These are phyloP conservation scores for Zygosaccharomyces kombuchaensis DNA, from an alignment of 805 yeast genomes.

Conservation along the genomic window DNA sequence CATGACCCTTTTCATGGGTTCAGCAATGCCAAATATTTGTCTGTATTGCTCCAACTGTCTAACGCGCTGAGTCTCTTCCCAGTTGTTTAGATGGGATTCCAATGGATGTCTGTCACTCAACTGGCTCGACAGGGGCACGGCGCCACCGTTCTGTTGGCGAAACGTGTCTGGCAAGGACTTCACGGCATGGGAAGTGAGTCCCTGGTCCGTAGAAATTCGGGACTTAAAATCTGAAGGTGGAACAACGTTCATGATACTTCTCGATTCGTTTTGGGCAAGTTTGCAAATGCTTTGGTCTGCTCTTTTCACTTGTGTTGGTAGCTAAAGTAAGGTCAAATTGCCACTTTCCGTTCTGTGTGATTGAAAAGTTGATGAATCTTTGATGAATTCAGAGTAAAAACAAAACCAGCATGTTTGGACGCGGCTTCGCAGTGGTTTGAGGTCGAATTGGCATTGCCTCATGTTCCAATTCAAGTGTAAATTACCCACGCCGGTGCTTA, in stretches of 20 bases:
- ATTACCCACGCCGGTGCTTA: constrained; percentile 5
- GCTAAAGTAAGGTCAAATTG: constrained; percentile 1
- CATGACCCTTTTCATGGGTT: constrained; percentile 88
- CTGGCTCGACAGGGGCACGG: constrained; percentile 47
- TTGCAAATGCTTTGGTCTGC: too few relatives aligned
- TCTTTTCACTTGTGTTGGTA: neutral
- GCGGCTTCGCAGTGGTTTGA: neutral
- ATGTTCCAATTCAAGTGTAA: constrained; percentile 10
- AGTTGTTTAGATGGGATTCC: constrained; percentile 65
- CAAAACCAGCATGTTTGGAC: neutral
- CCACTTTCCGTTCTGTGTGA: constrained; percentile 6
- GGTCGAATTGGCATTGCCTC: neutral
- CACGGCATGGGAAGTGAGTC: constrained; percentile 54
- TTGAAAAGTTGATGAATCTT: neutral
- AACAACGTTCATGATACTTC: constrained; percentile 41
- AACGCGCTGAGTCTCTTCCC: constrained; percentile 75
- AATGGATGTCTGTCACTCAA: constrained; percentile 82
- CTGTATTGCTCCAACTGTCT: constrained; percentile 73
- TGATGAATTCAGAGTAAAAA: neutral
- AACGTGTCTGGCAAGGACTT: constrained; percentile 61
- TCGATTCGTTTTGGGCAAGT: neutral
- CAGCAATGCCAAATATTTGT: constrained; percentile 86
- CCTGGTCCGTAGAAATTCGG: constrained; percentile 50
- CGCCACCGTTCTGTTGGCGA: constrained; percentile 62
- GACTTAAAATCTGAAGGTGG: constrained; percentile 48